phyloP scores from a whole-genome alignment of 2,329 filamentous ascomycete species.

The Rutstroemia sp. region DNA sequence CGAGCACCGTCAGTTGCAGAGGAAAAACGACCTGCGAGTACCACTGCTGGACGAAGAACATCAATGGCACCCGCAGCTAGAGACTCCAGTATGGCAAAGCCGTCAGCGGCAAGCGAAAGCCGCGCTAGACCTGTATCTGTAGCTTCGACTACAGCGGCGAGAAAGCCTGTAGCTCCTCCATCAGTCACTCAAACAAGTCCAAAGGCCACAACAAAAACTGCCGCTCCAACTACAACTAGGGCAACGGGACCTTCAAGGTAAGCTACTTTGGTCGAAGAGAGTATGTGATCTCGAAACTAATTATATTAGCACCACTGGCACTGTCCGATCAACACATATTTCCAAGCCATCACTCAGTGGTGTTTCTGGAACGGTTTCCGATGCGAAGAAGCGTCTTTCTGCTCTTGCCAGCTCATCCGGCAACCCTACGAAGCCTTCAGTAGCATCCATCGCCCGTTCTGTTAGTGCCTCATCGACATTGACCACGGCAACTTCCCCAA shows the following conservation, averaged over 20 bases:
- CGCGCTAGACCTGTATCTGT: slow-evolving; percentile 14
- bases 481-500: not conserved
- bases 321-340: slow-evolving; percentile 28
- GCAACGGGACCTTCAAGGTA: slow-evolving; percentile 24
- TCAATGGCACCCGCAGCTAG: slow-evolving; percentile 23
- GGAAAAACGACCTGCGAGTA: slow-evolving; percentile 26
- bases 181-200: slow-evolving; percentile 27
- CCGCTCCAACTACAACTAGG: slow-evolving; percentile 30
- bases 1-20: slow-evolving; percentile 26
- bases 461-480: slow-evolving; percentile 18
- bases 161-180: slow-evolving; percentile 24
- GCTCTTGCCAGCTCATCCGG: slow-evolving; percentile 35
- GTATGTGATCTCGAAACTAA: not conserved
- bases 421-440: slow-evolving; percentile 30
- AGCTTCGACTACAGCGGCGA: slow-evolving; percentile 26
- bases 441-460: slow-evolving; percentile 30
- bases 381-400: slow-evolving; percentile 52
- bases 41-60: slow-evolving; percentile 24
- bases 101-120: slow-evolving; percentile 25
- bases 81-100: slow-evolving; percentile 21
- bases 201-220: slow-evolving; percentile 31
- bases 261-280: not conserved
- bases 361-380: slow-evolving; percentile 32
- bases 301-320: slow-evolving; percentile 27
- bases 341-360: slow-evolving; percentile 29